A percentile compares a stretch with the other conserved stretches of the same genome.
Evolutionary conservation across 2,329 filamentous ascomycete species (phyloP).

Genomic region (Neophaeococcomyces mojaviensis): DNA sequence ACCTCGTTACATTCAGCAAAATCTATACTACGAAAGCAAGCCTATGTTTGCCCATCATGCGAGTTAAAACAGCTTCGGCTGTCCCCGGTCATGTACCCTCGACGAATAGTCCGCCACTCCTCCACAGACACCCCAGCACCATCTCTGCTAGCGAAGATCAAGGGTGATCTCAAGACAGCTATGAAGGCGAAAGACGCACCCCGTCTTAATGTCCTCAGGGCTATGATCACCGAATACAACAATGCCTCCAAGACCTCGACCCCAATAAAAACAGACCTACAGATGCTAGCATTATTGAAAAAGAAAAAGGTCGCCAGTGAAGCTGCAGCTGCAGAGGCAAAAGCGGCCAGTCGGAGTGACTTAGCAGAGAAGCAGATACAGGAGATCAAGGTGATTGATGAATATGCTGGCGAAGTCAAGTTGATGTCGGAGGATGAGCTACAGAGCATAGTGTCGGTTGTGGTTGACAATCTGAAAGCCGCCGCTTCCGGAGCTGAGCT

Average conservation of each 20-base stretch:
- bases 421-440: constrained; percentile 37
- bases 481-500: constrained; percentile 21
- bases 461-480: constrained; percentile 30
- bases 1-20: too few species aligned
- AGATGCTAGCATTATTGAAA: constrained; percentile 39
- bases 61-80: constrained; percentile 1
- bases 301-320: constrained; percentile 34
- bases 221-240: constrained; percentile 43
- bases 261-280: constrained; percentile 40
- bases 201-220: constrained; percentile 41
- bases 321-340: constrained; percentile 36
- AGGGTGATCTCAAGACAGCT: constrained; percentile 40
- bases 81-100: not conserved
- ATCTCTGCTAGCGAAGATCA: constrained; percentile 38
- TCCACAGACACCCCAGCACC: constrained; percentile 32
- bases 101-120: constrained; percentile 17
- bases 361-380: constrained; percentile 39
- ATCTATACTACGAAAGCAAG: too few species aligned
- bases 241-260: constrained; percentile 40
- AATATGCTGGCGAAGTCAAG: constrained; percentile 37
- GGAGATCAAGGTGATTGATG: constrained; percentile 37
- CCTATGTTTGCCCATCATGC: constrained; percentile 13
- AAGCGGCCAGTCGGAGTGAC: constrained; percentile 34
- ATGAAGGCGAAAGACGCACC: constrained; percentile 43
- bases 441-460: constrained; percentile 28